Evolutionary conservation across 257 asterid genomes (phyloP).

Genomic region (Solanum phureja): DNA sequence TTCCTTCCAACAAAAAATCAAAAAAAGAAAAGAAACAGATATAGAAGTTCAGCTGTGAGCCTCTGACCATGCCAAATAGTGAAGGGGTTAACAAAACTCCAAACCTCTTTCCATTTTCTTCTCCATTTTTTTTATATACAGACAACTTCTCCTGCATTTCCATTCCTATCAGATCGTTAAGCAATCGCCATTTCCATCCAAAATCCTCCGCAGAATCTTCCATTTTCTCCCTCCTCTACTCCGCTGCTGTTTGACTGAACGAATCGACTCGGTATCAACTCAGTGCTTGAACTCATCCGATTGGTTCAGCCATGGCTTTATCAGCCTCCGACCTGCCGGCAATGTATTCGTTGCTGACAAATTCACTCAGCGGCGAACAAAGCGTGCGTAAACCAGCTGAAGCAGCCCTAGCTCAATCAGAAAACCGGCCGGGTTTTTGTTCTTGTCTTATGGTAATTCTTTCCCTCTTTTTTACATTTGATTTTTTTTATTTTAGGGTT

Average conservation of each 20-base stretch:
- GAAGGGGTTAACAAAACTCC: not conserved
- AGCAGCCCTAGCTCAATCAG: slow-evolving; percentile 69
- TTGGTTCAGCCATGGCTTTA: slow-evolving; percentile 45
- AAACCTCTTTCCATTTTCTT: not conserved
- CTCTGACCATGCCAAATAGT: not conserved
- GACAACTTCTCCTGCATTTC: slow-evolving; percentile 21
- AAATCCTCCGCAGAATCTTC: not conserved
- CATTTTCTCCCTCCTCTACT: not conserved
- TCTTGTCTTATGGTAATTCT: slow-evolving; percentile 77
- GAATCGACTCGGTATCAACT: not conserved
- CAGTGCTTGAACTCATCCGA: not conserved
- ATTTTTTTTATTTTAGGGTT: not conserved
- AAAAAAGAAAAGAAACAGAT: not conserved
- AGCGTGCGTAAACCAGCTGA: slow-evolving; percentile 87
- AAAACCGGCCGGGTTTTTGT: slow-evolving; percentile 88
- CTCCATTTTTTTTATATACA: not conserved
- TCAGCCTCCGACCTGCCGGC: slow-evolving; percentile 79
- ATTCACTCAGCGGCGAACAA: slow-evolving; percentile 71
- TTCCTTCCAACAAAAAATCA: not conserved
- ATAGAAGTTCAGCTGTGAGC: not conserved
- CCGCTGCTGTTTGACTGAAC: not conserved
- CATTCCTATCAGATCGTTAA: not conserved
- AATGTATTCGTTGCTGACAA: slow-evolving; percentile 62
- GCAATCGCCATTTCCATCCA: not conserved
- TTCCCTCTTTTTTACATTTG: not conserved